phyloP scores from a whole-genome alignment of 352 stramenopile genomes.

The Globisporangium heterothallicum region DNA sequence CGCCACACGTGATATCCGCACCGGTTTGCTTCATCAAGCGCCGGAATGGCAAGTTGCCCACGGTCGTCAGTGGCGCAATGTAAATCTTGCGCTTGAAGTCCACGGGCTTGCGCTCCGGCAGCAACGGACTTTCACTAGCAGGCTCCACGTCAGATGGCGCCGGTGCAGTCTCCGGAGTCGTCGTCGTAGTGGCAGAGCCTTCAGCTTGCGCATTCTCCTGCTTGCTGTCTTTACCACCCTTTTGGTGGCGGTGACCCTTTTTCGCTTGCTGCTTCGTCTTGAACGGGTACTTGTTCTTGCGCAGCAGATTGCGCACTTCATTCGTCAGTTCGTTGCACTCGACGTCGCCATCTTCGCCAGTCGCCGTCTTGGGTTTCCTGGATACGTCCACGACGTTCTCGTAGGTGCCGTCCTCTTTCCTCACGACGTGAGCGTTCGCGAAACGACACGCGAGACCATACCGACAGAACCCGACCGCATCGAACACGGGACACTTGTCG shows the following conservation, averaged over 20 bases:
- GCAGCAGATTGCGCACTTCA: slow-evolving; percentile 72
- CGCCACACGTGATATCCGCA: slow-evolving; percentile 98
- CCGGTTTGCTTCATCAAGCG: slow-evolving; percentile 96
- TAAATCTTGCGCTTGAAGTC: slow-evolving; percentile 99
- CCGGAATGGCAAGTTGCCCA: slow-evolving; percentile 99
- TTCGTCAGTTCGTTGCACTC: slow-evolving; percentile 87
- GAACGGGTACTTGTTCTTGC: slow-evolving; percentile 93
- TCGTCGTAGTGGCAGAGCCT: slow-evolving; percentile 1
- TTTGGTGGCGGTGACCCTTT: slow-evolving; percentile 55
- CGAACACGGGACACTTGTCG: slow-evolving; percentile 74
- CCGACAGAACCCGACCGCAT: slow-evolving; percentile 81
- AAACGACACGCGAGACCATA: slow-evolving; percentile 92
- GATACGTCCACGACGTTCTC: slow-evolving; percentile 49
- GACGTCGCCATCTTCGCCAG: slow-evolving; percentile 20
- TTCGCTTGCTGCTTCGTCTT: slow-evolving; percentile 55
- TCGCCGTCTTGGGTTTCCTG: slow-evolving; percentile 14
- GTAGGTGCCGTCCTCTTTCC: slow-evolving; percentile 41
- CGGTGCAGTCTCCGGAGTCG: neutral
- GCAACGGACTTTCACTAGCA: slow-evolving; percentile 36
- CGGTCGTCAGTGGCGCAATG: slow-evolving; percentile 97
- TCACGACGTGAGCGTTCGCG: slow-evolving; percentile 73
- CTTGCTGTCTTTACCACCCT: slow-evolving; percentile 43
- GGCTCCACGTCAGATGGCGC: slow-evolving; percentile 17
- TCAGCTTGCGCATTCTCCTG: slow-evolving; percentile 30
- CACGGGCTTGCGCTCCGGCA: slow-evolving; percentile 86